Conservation (phyloP, 441 rosid genomes). For the Bruguiera hainesii region DNA sequence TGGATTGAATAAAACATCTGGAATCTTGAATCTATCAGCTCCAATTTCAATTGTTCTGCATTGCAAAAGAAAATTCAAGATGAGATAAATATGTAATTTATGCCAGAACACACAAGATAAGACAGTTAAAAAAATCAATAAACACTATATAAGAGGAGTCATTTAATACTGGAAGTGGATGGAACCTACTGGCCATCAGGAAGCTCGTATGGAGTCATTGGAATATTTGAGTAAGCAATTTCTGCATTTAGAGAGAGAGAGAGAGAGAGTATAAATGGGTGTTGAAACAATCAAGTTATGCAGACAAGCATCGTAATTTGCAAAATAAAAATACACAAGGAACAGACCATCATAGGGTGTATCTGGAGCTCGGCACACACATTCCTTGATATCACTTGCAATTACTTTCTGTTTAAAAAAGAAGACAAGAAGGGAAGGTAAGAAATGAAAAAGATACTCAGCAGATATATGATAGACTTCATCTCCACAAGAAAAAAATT, state of each 20-base stretch:
- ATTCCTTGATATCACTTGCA: slow-evolving; percentile 97
- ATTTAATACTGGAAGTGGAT: neutral
- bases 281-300: neutral
- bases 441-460: slow-evolving; percentile 1
- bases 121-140: no score
- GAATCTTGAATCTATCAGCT: slow-evolving; percentile 94
- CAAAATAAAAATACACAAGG: slow-evolving; percentile 6
- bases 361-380: slow-evolving; percentile 97
- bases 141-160: no score
- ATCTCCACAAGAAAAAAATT: slow-evolving; percentile 13
- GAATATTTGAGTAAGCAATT: slow-evolving; percentile 88
- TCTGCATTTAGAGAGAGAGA: slow-evolving; percentile 44
- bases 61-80: slow-evolving; percentile 7
- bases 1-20: slow-evolving; percentile 95
- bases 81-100: neutral
- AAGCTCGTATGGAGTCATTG: slow-evolving; percentile 97
- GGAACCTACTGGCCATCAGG: slow-evolving; percentile 99
- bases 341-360: slow-evolving; percentile 91
- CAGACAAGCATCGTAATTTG: slow-evolving; percentile 6
- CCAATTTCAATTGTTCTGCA: slow-evolving; percentile 97
- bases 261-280: neutral
- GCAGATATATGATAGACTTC: neutral
- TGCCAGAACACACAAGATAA: neutral
- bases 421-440: slow-evolving; percentile 19
- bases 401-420: slow-evolving; percentile 69